These are phyloP conservation scores for Trametes punicea DNA, from an alignment of 768 basidiomycete species.

Conservation along the genomic window DNA sequence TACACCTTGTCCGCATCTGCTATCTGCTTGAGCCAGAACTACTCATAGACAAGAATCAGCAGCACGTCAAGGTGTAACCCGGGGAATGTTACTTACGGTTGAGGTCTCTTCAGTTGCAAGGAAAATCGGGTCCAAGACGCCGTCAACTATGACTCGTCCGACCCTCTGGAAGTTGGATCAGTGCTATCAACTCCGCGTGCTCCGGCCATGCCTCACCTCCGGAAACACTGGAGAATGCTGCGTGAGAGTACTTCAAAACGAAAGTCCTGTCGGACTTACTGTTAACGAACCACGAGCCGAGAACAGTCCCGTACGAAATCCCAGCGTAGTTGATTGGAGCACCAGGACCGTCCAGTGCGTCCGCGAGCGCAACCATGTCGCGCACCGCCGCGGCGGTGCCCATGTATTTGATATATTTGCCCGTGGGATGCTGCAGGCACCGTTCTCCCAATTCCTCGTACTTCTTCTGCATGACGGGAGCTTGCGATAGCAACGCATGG, in stretches of 20 bases:
- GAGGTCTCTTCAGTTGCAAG: background rate
- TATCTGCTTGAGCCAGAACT: background rate
- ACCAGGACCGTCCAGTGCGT: constrained; percentile 9
- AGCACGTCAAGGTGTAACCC: no score
- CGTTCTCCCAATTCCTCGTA: constrained; percentile 4
- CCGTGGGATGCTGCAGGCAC: background rate
- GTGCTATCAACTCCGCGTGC: no score
- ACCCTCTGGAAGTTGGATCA: background rate
- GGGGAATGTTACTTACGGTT: background rate
- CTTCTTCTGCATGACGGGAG: constrained; percentile 7
- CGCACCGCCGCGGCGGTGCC: constrained; percentile 8
- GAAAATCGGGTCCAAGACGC: background rate
- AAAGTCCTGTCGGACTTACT: background rate
- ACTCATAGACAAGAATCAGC: background rate
- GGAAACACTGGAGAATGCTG: background rate
- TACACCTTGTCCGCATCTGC: constrained; percentile 8
- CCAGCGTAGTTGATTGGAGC: constrained; percentile 8
- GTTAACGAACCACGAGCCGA: constrained; percentile 8
- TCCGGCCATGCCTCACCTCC: background rate
- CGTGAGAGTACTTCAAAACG: no score
- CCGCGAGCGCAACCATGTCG: constrained; percentile 8
- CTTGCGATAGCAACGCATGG: constrained; percentile 1
- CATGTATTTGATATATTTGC: constrained; percentile 4
- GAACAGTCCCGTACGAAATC: constrained; percentile 7
- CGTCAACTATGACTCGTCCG: constrained; percentile 8